Conservation (phyloP, 2,329 filamentous ascomycete genomes). For the Ilyonectria destructans region DNA sequence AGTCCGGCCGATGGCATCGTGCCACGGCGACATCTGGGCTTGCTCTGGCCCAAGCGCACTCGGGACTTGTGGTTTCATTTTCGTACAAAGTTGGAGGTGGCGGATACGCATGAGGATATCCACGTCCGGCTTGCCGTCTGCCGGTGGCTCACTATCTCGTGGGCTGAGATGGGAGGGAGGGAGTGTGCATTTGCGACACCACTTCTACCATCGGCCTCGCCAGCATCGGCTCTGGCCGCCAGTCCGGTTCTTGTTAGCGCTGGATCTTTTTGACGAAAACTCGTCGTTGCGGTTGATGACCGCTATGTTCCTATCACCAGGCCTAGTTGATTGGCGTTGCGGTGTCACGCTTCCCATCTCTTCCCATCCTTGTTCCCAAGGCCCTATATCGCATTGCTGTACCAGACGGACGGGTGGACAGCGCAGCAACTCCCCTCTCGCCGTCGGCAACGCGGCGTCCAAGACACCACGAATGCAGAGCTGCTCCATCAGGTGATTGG, state of each 20-base stretch:
- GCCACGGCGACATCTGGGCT: slow-evolving; percentile 15
- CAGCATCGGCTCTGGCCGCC: slow-evolving; percentile 35
- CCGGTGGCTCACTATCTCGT: slow-evolving; percentile 22
- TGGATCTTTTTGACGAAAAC: slow-evolving; percentile 29
- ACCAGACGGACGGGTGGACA: slow-evolving; percentile 7
- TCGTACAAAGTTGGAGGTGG: slow-evolving; percentile 26
- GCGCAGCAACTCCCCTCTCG: neutral
- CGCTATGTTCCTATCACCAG: slow-evolving; percentile 27
- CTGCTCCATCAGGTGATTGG: slow-evolving; percentile 30
- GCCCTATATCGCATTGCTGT: slow-evolving; percentile 10
- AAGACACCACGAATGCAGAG: slow-evolving; percentile 24
- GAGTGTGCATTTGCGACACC: slow-evolving; percentile 44
- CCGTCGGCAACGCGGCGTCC: slow-evolving; percentile 8
- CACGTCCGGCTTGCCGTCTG: slow-evolving; percentile 14
- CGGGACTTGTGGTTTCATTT: slow-evolving; percentile 19
- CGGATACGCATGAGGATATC: slow-evolving; percentile 19
- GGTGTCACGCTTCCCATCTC: slow-evolving; percentile 24
- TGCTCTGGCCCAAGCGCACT: neutral
- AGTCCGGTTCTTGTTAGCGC: slow-evolving; percentile 34
- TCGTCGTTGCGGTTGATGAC: slow-evolving; percentile 33
- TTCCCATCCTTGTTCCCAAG: neutral
- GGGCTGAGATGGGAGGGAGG: slow-evolving; percentile 38
- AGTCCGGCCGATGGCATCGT: slow-evolving; percentile 18
- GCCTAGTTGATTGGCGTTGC: slow-evolving; percentile 14
- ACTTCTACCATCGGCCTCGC: slow-evolving; percentile 34